Base-by-base conservation (phyloP, 2,329 filamentous ascomycete genomes). In the Sphaerulina musiva region DNA sequence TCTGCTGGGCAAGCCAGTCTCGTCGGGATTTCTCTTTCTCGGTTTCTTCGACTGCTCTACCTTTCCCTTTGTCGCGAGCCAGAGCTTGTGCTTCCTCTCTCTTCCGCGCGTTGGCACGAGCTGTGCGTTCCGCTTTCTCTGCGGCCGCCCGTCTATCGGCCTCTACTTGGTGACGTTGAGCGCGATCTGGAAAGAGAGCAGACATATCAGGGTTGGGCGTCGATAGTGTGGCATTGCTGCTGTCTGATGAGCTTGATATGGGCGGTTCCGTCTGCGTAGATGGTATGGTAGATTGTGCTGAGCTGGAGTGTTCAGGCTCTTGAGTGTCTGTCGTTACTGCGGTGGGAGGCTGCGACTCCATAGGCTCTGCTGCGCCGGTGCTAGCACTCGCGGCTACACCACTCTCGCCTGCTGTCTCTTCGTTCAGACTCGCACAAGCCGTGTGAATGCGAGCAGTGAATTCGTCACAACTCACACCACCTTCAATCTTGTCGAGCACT, bases 401-500 rank as follows among this genome's bases (percentile, higher is more conserved):
- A 11, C 34, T 51, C 48, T 14, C 36, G 10, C 26, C 11, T 14
- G 48, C 12, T n/a, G 7, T 26, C 14, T 23, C 17, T 36, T 14
- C 34, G 32, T 20, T 29, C 3, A 29, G 26, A 29, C 36, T 29
- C 44, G n/a, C 62, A 67, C 53, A 80, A 42, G 7, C 58, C 61
- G 48, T 65, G 62, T 70, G 68, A 3, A 89, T 59, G 23, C 82
- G 76, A 42, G 74, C 75, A 46, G 83, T 69, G 54, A 93, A 89
- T 7, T 88, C 83, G 12, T 64, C 60, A 42, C 85, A 79, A 65
- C 81, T 84, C 11, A 75, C 72, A 7, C 84, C 85, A 1, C 81
- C 74, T 38, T 82, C 77, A 8, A 95, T 78, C 68, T 91, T 90
- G 68, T 92, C 85, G 65, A 86, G 84, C 11, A 95, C 74, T 58